Conservation (phyloP, 129 eudicot genomes). For the Gnaphalium uliginosum region DNA sequence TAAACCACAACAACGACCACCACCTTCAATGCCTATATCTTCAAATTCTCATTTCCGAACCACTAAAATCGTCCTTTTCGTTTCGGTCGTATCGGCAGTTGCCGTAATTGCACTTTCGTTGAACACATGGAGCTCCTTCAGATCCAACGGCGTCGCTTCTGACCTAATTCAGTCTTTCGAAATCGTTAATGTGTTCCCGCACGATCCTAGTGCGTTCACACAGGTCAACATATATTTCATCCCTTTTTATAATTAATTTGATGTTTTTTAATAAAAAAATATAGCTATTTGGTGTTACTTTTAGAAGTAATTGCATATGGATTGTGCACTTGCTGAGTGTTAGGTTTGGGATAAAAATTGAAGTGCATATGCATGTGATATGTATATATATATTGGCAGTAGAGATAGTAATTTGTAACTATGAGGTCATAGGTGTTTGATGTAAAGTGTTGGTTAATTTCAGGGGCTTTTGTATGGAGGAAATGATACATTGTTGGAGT, state of each 20-base stretch:
- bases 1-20: slow-evolving; percentile 31
- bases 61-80: slow-evolving; percentile 28
- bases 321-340: slow-evolving; percentile 11
- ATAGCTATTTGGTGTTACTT: too few relatives aligned
- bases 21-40: slow-evolving; percentile 29
- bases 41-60: slow-evolving; percentile 24
- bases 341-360: background rate
- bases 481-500: slow-evolving; percentile 78
- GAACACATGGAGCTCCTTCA: slow-evolving; percentile 33
- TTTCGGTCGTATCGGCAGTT: slow-evolving; percentile 32
- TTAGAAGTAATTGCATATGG: too few relatives aligned
- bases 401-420: background rate
- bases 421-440: slow-evolving; percentile 12
- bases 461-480: slow-evolving; percentile 94
- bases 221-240: slow-evolving; percentile 43
- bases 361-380: background rate
- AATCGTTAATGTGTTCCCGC: slow-evolving; percentile 76
- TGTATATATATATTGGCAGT: background rate
- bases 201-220: slow-evolving; percentile 82
- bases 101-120: slow-evolving; percentile 43
- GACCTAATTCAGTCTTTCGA: slow-evolving; percentile 40
- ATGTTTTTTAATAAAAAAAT: too few relatives aligned
- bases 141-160: slow-evolving; percentile 12
- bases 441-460: slow-evolving; percentile 20
- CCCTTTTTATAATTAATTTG: too few relatives aligned